A percentile compares a stretch with the other conserved stretches of the same genome.
Evolutionary conservation across 2,329 filamentous ascomycete genomes (phyloP).

Genomic region (Aspergillus alliaceus): DNA sequence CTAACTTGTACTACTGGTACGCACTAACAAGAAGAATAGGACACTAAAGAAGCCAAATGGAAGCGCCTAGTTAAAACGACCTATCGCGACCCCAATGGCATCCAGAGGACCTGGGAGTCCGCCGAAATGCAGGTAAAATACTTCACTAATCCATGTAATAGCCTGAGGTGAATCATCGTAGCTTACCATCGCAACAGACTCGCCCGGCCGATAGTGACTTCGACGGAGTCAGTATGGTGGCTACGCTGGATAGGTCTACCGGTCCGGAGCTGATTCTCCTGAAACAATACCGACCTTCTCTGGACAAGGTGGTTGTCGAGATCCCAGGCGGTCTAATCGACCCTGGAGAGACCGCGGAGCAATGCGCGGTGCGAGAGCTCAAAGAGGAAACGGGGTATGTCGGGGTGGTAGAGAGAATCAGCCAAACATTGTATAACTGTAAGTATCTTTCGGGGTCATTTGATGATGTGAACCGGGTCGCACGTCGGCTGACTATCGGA

Average conservation of each 20-base stretch:
- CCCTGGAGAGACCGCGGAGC: constrained; percentile 55
- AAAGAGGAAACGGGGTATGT: constrained; percentile 66
- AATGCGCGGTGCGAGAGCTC: constrained; percentile 59
- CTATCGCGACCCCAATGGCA: constrained; percentile 44
- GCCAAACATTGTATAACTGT: constrained; percentile 44
- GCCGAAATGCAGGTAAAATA: constrained; percentile 42
- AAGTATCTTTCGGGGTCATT: constrained; percentile 25
- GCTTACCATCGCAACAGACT: no score
- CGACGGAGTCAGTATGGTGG: constrained; percentile 61
- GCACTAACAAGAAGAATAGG: constrained; percentile 20
- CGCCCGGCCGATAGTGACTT: constrained; percentile 54
- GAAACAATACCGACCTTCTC: constrained; percentile 61
- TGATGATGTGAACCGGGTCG: no score
- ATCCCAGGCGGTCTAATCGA: constrained; percentile 62
- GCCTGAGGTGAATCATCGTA: no score
- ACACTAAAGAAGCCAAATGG: constrained; percentile 43
- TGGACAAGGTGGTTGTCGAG: constrained; percentile 60
- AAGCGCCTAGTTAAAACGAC: constrained; percentile 42
- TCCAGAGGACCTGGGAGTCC: constrained; percentile 46
- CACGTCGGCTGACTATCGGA: background rate
- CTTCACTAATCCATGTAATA: background rate
- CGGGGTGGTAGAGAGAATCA: constrained; percentile 45
- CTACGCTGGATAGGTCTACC: constrained; percentile 54
- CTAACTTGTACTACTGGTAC: no score
- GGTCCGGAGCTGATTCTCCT: constrained; percentile 54